Base-by-base conservation (phyloP, 73 alveolate genomes). In the Stentor coeruleus region DNA sequence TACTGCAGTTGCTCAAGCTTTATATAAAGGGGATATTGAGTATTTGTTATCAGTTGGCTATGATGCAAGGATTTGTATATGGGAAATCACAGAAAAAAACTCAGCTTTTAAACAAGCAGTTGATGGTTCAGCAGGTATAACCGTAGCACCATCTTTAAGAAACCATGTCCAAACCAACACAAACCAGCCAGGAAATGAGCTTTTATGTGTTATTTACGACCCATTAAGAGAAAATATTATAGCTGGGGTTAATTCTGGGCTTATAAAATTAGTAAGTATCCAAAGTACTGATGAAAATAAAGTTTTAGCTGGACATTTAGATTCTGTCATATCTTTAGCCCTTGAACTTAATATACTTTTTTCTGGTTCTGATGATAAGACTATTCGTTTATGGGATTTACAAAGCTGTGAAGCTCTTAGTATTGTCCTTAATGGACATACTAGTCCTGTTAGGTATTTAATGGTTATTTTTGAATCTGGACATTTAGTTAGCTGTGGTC, bases 81-180 rank as follows among this genome's bases (percentile, higher is more conserved):
- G 99, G 97, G 97, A 94, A 83, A 92, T 94, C n/a, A 90, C 94
- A 31, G 96, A 93, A 83, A 91, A 89, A 86, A 90, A 86, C 58
- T 79, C 90, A 39, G 58, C 93, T 59, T 76, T 76, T 1, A 15
- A 35, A 38, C 83, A 75, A 75, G 83, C 59, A 20, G 30, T 38
- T 20, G 83, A 75, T 14, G 38, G 79, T 2, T 66, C 83, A 14
- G 72, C 72, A 39, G 83, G 83, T 1, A 75, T 75, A n/a, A 40
- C 72, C 0, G 83, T 38, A 3, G 26, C 26, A 14, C 83, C 83
- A 20, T 75, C 59, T 11, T 37, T 75, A 0, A 31, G 72, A 75
- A 39, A 75, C 38, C 39, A n/a, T 38, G 26, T 75, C 38, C 83
- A 20, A 40, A 31, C 66, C 0, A 14, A 20, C 26, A 28, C 0